A percentile compares a stretch with the other conserved stretches of the same genome.
These are phyloP conservation scores for Ilex asprella DNA, from an alignment of 257 asterid genomes.

Conservation along the genomic window DNA sequence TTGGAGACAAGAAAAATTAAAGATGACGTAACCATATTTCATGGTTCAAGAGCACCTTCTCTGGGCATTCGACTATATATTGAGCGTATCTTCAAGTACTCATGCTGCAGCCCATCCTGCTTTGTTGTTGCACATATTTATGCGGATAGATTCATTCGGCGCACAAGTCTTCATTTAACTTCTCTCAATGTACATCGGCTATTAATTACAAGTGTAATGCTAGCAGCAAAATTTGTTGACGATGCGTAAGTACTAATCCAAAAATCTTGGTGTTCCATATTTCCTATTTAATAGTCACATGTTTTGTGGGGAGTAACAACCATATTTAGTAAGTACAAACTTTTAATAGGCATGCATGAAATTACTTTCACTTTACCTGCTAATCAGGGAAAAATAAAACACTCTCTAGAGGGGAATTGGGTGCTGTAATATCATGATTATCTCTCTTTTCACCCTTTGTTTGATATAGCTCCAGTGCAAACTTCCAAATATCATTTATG, in stretches of 20 bases:
- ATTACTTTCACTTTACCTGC: too few species aligned
- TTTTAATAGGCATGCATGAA: too few species aligned
- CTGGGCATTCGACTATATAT: slow-evolving; percentile 63
- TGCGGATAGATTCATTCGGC: slow-evolving; percentile 55
- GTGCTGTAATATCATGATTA: too few species aligned
- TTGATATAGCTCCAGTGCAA: too few species aligned
- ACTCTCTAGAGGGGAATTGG: too few species aligned
- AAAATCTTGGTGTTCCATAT: not conserved
- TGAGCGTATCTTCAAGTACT: slow-evolving; percentile 77
- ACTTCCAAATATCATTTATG: not conserved
- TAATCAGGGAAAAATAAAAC: too few species aligned
- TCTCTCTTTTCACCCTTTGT: not conserved
- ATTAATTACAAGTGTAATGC: slow-evolving; percentile 81
- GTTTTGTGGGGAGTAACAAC: too few species aligned
- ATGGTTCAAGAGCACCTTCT: slow-evolving; percentile 75
- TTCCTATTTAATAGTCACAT: too few species aligned
- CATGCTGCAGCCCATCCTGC: slow-evolving; percentile 93
- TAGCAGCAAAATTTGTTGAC: slow-evolving; percentile 89
- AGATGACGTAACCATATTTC: slow-evolving; percentile 64
- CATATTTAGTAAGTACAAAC: too few species aligned
- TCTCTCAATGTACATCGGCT: slow-evolving; percentile 82
- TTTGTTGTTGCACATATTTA: slow-evolving; percentile 71
- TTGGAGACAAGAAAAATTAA: slow-evolving; percentile 37
- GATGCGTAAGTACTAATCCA: slow-evolving; percentile 65
- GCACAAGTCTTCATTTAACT: slow-evolving; percentile 38